phyloP scores from a whole-genome alignment of 768 basidiomycete species.

The Gloeostereum incarnatum region DNA sequence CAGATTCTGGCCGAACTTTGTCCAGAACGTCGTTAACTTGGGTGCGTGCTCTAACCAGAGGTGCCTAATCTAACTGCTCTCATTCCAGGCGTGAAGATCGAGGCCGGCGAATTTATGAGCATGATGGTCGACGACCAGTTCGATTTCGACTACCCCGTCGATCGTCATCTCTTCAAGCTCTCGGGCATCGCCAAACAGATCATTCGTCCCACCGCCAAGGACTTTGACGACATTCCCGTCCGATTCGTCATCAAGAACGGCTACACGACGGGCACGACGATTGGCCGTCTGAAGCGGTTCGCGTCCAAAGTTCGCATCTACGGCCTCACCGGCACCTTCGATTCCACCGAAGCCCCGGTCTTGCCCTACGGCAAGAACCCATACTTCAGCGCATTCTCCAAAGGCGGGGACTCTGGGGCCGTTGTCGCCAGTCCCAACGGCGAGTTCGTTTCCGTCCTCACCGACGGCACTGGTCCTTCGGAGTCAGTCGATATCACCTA shows the following conservation, averaged over 20 bases:
- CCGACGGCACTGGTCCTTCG: slow-evolving; percentile 14
- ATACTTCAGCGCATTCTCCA: slow-evolving; percentile 21
- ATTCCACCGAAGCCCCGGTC: slow-evolving; percentile 20
- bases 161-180: slow-evolving; percentile 22
- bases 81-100: slow-evolving; percentile 16
- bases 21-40: slow-evolving; percentile 23
- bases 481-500: slow-evolving; percentile 21
- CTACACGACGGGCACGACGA: slow-evolving; percentile 22
- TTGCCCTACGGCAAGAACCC: slow-evolving; percentile 16
- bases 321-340: slow-evolving; percentile 7
- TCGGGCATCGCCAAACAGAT: slow-evolving; percentile 18
- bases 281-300: slow-evolving; percentile 23
- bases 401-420: slow-evolving; percentile 26
- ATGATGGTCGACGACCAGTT: slow-evolving; percentile 11
- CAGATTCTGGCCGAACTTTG: slow-evolving; percentile 18
- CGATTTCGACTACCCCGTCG: slow-evolving; percentile 20
- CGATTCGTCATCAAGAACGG: slow-evolving; percentile 27
- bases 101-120: slow-evolving; percentile 12
- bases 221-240: slow-evolving; percentile 16
- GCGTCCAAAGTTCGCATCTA: slow-evolving; percentile 23
- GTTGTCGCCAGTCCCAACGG: slow-evolving; percentile 19
- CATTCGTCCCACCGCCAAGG: slow-evolving; percentile 19
- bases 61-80: slow-evolving; percentile 13
- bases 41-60: slow-evolving; percentile 21
- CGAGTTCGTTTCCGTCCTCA: slow-evolving; percentile 21